Base-by-base conservation (phyloP, 345 rosid species). In the Hibiscus syriacus region DNA sequence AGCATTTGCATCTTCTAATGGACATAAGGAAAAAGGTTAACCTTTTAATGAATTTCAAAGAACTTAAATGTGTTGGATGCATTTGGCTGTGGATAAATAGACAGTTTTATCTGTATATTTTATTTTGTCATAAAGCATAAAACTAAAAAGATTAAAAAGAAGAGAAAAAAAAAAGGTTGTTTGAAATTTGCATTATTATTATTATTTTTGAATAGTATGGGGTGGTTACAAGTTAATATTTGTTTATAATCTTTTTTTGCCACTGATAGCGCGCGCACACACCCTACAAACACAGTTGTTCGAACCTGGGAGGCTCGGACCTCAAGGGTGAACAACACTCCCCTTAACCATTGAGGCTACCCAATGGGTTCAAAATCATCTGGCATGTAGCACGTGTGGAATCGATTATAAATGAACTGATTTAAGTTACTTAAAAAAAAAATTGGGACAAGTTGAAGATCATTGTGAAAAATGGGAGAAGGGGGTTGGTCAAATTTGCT, bases 1-100 rank as follows among this genome's bases (percentile, higher is more conserved):
- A 67, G 55, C n/a, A 10, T 34, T 55, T 32, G 41, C 45, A 32
- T 50, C 55, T 32, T 9, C 58, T 19, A 67, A 20, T 54, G 50
- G 45, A 22, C 52, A 53, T 14, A 67, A 53, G 29, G 39, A 36
- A 53, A 53, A 67, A 54, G 70, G 70, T 67, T 36, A 8, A 22
- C 5, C 66, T 38, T 20, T 39, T 39, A 22, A 38, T 27, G 29
- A 27, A 27, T 27, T 27, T 27, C 29, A 27, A 27, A 27, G 29
- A 27, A 27, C 29, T 27, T 27, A 27, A 27, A 27, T 27, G 29
- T 27, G 29, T 26, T 27, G 36, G 34, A 27, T 27, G 3, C 11
- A n/a, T 56, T 57, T 20, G 14, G 13, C 0, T 16, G 41, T 57
- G 25, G 38, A n/a, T 57, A 27, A 27, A 27, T 27, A 27, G 3